phyloP scores from a whole-genome alignment of 352 stramenopile genomes.

The Peronospora destructor region DNA sequence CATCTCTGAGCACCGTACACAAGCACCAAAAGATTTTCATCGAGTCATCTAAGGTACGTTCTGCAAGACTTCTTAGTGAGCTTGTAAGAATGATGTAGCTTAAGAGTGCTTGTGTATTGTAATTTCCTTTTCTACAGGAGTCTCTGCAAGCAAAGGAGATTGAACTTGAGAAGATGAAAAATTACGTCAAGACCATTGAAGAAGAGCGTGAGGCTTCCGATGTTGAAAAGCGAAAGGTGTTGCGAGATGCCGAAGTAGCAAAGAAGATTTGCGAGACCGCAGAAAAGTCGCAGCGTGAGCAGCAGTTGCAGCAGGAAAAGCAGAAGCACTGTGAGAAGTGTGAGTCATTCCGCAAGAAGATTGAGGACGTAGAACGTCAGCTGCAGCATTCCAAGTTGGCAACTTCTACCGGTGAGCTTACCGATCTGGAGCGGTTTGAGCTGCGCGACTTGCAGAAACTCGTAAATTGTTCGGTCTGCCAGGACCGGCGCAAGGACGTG shows the following conservation, averaged over 20 bases:
- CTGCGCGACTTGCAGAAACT: conserved; percentile 77
- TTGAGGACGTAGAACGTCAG: conserved; percentile 40
- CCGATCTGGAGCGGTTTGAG: conserved; percentile 73
- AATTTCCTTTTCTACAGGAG: conserved; percentile 27
- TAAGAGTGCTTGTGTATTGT: conserved; percentile 2
- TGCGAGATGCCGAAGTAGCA: conserved; percentile 51
- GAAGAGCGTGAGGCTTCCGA: conserved; percentile 45
- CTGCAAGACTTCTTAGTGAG: conserved; percentile 1
- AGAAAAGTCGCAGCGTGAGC: conserved; percentile 48
- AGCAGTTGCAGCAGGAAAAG: conserved; percentile 50
- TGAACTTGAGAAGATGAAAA: conserved; percentile 65
- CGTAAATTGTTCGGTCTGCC: conserved; percentile 80
- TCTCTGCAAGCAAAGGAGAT: conserved; percentile 48
- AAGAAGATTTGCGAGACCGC: conserved; percentile 55
- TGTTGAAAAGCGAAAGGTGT: conserved; percentile 46
- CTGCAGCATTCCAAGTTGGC: conserved; percentile 34
- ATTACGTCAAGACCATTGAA: conserved; percentile 47
- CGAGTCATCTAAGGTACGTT: conserved; percentile 50
- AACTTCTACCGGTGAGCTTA: conserved; percentile 35
- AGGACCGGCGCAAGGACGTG: conserved; percentile 79
- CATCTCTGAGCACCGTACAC: conserved; percentile 65
- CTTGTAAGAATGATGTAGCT: conserved; percentile 2
- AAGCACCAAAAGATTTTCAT: conserved; percentile 70
- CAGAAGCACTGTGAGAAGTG: conserved; percentile 51
- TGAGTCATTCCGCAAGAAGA: conserved; percentile 43